These are phyloP conservation scores for Trichomonas vaginalis DNA, from an alignment of 208 protist species.

Conservation along the genomic window DNA sequence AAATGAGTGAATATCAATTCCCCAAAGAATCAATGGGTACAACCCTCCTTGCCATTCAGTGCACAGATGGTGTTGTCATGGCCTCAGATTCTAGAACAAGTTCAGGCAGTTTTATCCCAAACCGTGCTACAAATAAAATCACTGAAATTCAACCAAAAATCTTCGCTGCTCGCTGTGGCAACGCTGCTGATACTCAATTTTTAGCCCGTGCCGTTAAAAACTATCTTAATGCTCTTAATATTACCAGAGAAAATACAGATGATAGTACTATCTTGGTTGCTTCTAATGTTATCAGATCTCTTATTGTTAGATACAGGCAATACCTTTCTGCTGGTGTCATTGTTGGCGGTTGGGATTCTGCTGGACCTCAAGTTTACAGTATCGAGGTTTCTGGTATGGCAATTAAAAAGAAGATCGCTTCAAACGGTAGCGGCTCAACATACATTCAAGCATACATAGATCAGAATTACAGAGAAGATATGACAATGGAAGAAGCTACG, in stretches of 20 bases:
- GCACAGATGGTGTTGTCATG: neutral
- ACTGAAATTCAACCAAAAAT: neutral
- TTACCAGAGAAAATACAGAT: neutral
- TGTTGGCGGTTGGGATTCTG: neutral
- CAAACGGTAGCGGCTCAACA: neutral
- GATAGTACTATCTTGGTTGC: neutral
- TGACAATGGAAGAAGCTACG: neutral
- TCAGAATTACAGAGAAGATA: neutral
- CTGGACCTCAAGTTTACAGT: neutral
- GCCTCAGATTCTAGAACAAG: neutral
- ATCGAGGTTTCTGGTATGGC: neutral
- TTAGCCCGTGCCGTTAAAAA: neutral
- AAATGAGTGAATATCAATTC: neutral
- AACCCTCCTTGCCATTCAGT: neutral
- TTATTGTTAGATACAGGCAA: neutral
- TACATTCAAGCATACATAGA: slow-evolving; percentile 15
- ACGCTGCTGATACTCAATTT: neutral
- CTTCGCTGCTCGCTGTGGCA: neutral
- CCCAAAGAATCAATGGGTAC: neutral
- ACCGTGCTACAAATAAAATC: slow-evolving; percentile 10
- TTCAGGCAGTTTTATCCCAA: neutral
- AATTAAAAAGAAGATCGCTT: neutral
- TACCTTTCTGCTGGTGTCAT: neutral
- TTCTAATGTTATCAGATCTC: neutral
- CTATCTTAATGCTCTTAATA: neutral